These are phyloP conservation scores for Sporodiniella umbellata DNA, from an alignment of 371 early-diverging fungal species.

Conservation along the genomic window DNA sequence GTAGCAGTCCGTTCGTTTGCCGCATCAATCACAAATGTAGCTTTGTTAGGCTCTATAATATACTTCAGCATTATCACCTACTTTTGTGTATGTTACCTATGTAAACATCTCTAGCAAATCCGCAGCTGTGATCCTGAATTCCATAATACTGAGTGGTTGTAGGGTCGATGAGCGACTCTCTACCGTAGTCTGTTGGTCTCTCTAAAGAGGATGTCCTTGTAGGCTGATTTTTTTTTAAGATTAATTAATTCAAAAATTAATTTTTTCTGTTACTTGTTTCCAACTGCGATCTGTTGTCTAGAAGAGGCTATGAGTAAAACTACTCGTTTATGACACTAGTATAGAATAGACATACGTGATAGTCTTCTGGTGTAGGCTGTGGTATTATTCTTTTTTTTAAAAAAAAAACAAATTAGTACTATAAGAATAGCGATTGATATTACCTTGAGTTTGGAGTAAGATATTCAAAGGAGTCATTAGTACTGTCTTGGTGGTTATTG, in stretches of 20 bases:
- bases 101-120: slow-evolving; percentile 13
- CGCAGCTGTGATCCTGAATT: background rate
- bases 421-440: no score
- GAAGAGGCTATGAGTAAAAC: background rate
- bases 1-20: background rate
- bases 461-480: slow-evolving; percentile 4
- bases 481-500: background rate
- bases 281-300: slow-evolving; percentile 7
- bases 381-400: slow-evolving; percentile 9
- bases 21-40: slow-evolving; percentile 7
- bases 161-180: slow-evolving; percentile 24
- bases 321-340: no score
- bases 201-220: slow-evolving; percentile 18
- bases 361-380: slow-evolving; percentile 4
- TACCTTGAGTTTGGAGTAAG: slow-evolving; percentile 21
- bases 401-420: background rate
- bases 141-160: background rate
- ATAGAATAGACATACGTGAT: slow-evolving; percentile 8
- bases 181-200: slow-evolving; percentile 1
- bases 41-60: slow-evolving; percentile 14
- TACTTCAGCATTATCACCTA: no score
- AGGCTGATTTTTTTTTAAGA: slow-evolving; percentile 4
- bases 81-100: slow-evolving; percentile 9
- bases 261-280: slow-evolving; percentile 12
- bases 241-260: background rate